Conservation (phyloP, 306 rosid genomes). For the Calophaca sinica region DNA sequence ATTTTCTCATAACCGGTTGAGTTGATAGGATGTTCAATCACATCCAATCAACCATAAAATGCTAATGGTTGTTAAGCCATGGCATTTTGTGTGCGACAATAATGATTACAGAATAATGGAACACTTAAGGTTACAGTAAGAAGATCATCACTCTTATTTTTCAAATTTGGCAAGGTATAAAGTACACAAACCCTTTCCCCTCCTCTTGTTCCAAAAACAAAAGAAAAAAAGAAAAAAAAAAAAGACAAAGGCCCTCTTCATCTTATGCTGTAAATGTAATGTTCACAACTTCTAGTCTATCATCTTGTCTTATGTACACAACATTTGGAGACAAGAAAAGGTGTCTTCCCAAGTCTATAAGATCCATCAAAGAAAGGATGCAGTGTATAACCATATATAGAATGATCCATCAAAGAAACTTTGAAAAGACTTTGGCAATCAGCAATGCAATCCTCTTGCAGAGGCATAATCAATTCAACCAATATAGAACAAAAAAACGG, state of each 20-base stretch:
- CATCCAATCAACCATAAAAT: constrained; percentile 29
- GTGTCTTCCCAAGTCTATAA: constrained; percentile 62
- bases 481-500: constrained; percentile 57
- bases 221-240: constrained; percentile 17
- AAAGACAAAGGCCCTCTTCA: constrained; percentile 33
- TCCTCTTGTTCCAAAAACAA: constrained; percentile 38
- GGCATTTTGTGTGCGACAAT: constrained; percentile 15
- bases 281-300: constrained; percentile 48
- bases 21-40: constrained; percentile 12
- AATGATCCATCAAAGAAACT: constrained; percentile 57
- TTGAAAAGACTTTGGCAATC: constrained; percentile 54
- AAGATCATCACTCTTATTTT: constrained; percentile 59
- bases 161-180: constrained; percentile 63
- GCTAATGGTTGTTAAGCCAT: not conserved
- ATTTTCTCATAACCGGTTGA: not conserved
- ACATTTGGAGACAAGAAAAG: constrained; percentile 54
- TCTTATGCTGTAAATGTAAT: constrained; percentile 31
- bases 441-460: constrained; percentile 62
- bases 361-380: constrained; percentile 58
- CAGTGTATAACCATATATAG: constrained; percentile 46
- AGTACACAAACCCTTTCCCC: constrained; percentile 54
- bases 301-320: constrained; percentile 65
- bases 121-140: constrained; percentile 32
- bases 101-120: constrained; percentile 6
- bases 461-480: constrained; percentile 54